Evolutionary conservation across 306 rosid genomes (phyloP).

Genomic region (Albizia julibrissin): DNA sequence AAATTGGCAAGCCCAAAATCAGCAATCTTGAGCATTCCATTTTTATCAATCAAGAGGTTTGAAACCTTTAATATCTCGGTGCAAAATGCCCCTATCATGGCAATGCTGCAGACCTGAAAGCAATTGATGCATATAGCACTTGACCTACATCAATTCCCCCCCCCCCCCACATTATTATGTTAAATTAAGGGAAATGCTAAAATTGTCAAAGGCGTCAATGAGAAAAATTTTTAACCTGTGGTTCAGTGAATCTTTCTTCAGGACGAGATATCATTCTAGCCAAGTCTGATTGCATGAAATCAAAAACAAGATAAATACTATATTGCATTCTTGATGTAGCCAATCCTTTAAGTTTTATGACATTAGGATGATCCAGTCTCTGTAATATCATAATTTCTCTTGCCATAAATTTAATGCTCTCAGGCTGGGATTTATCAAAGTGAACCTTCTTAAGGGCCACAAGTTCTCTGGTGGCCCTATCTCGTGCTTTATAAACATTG

Average conservation of each 20-base stretch:
- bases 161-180: not conserved
- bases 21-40: slow-evolving; percentile 84
- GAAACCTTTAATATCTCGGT: slow-evolving; percentile 91
- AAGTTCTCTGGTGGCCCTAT: slow-evolving; percentile 67
- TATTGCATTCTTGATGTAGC: slow-evolving; percentile 94
- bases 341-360: slow-evolving; percentile 81
- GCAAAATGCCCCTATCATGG: slow-evolving; percentile 85
- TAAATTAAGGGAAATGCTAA: slow-evolving; percentile 1
- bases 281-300: slow-evolving; percentile 91
- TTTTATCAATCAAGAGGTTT: slow-evolving; percentile 76
- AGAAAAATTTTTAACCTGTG: slow-evolving; percentile 63
- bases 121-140: slow-evolving; percentile 87
- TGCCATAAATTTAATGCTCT: slow-evolving; percentile 91
- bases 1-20: slow-evolving; percentile 90
- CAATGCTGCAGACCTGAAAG: slow-evolving; percentile 94
- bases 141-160: slow-evolving; percentile 56
- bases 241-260: slow-evolving; percentile 61
- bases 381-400: slow-evolving; percentile 78
- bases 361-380: slow-evolving; percentile 85
- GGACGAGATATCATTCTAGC: slow-evolving; percentile 59
- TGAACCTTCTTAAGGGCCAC: slow-evolving; percentile 90
- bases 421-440: slow-evolving; percentile 81
- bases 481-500: slow-evolving; percentile 93
- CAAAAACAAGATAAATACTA: slow-evolving; percentile 89
- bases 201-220: not conserved